Evolutionary conservation across 2,329 filamentous ascomycete genomes (phyloP), one percentile per base, ranked within the genome.

Genomic region (Elsinoe batatas): DNA sequence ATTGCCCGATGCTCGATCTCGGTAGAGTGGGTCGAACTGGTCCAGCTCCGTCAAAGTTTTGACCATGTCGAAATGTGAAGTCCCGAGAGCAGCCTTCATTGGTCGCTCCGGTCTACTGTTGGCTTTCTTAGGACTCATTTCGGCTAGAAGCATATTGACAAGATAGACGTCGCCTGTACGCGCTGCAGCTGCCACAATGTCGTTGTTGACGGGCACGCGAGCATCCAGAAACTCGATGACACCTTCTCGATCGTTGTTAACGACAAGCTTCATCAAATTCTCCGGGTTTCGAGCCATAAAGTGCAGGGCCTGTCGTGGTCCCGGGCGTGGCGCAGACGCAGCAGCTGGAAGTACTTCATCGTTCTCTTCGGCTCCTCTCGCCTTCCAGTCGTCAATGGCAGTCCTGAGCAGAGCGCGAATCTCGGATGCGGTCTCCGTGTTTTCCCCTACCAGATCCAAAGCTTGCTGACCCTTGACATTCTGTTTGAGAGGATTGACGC

Each of bases 71-170:
- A 93, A 79, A 63, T 95, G 93, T 3, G 81, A 82, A 62, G 91
- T 86, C 13, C 93, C 91, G 61, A 98, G 96, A 1, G 93, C 91
- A 57, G 91, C 90, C 36, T 96, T 79, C 76, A 98, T 94, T 1
- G 93, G 93, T 1, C 91, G 97, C 53, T 91, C 86, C 64, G 87
- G 84, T 57, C 93, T 90, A 40, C 78, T 72, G 57, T 80, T 75
- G 30, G 78, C 77, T 57, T 74, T 74, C 47, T 46, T 90, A 70
- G 11, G 87, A 81, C 5, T 79, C 75, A 32, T 74, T 57, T 76
- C 72, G 13, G 73, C 76, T 56, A 81, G 69, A 33, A 81, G 68
- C 59, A 95, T 79, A 65, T 91, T 88, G 59, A 95, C 82, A 20
- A 95, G 87, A 57, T 91, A 82, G 63, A 91, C 84, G 65, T 98